Conservation (phyloP, 441 rosid species). For the Corymbia calophylla region DNA sequence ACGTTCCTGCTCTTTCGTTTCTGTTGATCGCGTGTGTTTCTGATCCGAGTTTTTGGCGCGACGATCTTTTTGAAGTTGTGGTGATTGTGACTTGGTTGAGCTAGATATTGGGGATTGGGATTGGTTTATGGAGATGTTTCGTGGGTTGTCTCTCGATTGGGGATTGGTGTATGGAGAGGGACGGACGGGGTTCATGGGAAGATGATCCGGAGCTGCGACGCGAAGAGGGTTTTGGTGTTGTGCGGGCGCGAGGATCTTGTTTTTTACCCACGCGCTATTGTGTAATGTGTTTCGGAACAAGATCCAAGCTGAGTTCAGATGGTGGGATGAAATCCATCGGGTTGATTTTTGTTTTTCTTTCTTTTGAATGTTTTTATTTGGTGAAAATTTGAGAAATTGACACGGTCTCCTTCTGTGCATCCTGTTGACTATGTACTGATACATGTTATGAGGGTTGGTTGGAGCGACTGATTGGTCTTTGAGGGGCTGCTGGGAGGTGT, state of each 20-base stretch:
- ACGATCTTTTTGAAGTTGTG: neutral
- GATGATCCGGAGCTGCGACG: slow-evolving; percentile 27
- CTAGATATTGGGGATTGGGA: neutral
- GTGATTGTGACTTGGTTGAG: neutral
- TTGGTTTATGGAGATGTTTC: neutral
- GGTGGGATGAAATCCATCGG: slow-evolving; percentile 86
- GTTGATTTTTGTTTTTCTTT: slow-evolving; percentile 4
- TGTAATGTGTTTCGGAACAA: slow-evolving; percentile 62
- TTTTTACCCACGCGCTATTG: slow-evolving; percentile 57
- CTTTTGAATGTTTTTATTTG: neutral
- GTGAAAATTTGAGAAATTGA: neutral
- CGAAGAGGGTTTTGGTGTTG: slow-evolving; percentile 58
- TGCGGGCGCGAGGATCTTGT: slow-evolving; percentile 69
- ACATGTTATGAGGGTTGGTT: neutral
- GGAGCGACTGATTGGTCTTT: neutral
- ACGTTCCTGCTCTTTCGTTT: neutral
- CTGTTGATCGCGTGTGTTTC: neutral
- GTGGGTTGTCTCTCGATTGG: neutral
- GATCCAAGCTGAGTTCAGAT: slow-evolving; percentile 55
- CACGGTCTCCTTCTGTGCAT: neutral
- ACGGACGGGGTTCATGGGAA: slow-evolving; percentile 5
- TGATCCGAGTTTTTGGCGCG: neutral
- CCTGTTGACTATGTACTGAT: neutral
- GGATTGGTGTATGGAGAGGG: neutral
- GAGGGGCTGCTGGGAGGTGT: neutral